A percentile compares a stretch with the other conserved stretches of the same genome.
Conservation (phyloP, 768 basidiomycete species). For the Pholiota microspora region DNA sequence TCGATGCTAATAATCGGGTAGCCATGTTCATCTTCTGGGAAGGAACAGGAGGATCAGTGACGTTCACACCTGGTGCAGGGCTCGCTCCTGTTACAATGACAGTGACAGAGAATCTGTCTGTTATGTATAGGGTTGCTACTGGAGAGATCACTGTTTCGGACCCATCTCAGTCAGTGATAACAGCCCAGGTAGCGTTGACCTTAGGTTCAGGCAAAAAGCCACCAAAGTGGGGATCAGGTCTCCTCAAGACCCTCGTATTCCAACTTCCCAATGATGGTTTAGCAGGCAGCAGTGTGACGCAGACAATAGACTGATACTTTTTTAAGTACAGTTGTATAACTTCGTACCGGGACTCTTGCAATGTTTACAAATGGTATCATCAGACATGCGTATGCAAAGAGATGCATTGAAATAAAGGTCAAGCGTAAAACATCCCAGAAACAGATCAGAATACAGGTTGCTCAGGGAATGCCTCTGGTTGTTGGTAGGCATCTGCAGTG, state of each 20-base stretch:
- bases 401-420: constrained; percentile 13
- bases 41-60: constrained; percentile 38
- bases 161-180: constrained; percentile 53
- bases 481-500: constrained; percentile 42
- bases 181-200: constrained; percentile 35
- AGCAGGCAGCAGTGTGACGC: constrained; percentile 47
- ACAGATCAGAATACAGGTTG: constrained; percentile 58
- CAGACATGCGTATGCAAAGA: constrained; percentile 8
- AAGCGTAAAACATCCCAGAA: constrained; percentile 13
- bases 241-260: constrained; percentile 31
- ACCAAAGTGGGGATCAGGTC: constrained; percentile 23
- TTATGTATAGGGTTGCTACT: constrained; percentile 41
- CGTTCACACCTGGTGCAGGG: constrained; percentile 26
- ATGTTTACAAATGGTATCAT: constrained; percentile 1
- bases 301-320: constrained; percentile 13
- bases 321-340: background rate
- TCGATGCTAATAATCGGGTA: constrained; percentile 38
- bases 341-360: background rate
- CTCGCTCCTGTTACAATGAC: constrained; percentile 29
- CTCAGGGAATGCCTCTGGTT: constrained; percentile 38
- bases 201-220: constrained; percentile 24
- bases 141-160: constrained; percentile 58
- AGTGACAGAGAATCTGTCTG: constrained; percentile 38
- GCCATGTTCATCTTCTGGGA: constrained; percentile 62
- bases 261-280: constrained; percentile 44